Evolutionary conservation across 306 rosid species (phyloP).

Genomic region (Cucurbita ficifolia): DNA sequence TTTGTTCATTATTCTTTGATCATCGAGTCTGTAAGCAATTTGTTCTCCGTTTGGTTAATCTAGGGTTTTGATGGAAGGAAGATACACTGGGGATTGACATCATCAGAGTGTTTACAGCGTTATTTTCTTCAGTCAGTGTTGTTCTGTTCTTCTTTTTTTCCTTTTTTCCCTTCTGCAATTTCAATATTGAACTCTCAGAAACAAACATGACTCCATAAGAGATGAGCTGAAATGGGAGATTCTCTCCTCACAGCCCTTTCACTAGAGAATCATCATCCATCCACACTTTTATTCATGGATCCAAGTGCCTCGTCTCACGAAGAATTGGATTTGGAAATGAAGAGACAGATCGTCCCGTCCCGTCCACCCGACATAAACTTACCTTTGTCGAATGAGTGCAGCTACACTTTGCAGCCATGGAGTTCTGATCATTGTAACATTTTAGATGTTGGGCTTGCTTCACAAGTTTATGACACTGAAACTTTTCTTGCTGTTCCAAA

Average conservation of each 20-base stretch:
- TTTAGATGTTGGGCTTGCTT: constrained; percentile 65
- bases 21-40: neutral
- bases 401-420: constrained; percentile 65
- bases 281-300: constrained; percentile 83
- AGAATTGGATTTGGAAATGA: constrained; percentile 80
- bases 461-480: constrained; percentile 71
- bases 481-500: constrained; percentile 48
- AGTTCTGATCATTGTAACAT: constrained; percentile 57
- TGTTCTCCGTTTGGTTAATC: constrained; percentile 43
- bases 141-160: constrained; percentile 21
- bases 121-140: constrained; percentile 54
- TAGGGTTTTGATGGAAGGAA: constrained; percentile 99
- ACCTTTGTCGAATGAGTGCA: constrained; percentile 71
- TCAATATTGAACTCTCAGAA: constrained; percentile 43
- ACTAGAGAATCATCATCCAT: constrained; percentile 84
- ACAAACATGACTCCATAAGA: constrained; percentile 21
- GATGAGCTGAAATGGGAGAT: constrained; percentile 64
- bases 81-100: constrained; percentile 91
- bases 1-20: neutral
- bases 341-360: constrained; percentile 52
- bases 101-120: constrained; percentile 47
- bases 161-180: constrained; percentile 25
- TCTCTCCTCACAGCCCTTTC: constrained; percentile 50
- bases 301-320: constrained; percentile 87
- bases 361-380: constrained; percentile 76